Evolutionary conservation across 768 basidiomycete species (phyloP).

Genomic region (Pleurotus cornucopiae): DNA sequence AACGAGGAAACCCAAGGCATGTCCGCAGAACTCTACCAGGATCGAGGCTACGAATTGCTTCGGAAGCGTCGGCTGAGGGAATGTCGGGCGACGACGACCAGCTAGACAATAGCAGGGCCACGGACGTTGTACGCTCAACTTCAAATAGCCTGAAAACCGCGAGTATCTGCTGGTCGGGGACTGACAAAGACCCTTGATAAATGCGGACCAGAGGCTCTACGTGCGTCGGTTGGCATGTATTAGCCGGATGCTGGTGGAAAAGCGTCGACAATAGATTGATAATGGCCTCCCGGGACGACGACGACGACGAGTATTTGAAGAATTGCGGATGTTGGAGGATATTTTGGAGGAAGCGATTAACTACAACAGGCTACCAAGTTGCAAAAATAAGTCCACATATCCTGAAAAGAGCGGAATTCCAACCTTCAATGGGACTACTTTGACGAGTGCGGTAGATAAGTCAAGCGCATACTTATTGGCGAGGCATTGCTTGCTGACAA

Average conservation of each 20-base stretch:
- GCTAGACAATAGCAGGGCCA: slow-evolving; percentile 53
- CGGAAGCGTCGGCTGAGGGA: slow-evolving; percentile 45
- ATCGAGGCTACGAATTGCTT: slow-evolving; percentile 70
- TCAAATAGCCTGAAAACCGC: slow-evolving; percentile 81
- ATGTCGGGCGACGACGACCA: slow-evolving; percentile 57
- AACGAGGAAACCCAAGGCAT: slow-evolving; percentile 64
- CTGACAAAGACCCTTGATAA: slow-evolving; percentile 71
- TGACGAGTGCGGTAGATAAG: slow-evolving; percentile 38
- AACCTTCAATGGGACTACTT: slow-evolving; percentile 59
- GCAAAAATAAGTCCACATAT: slow-evolving; percentile 13
- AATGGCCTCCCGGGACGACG: slow-evolving; percentile 38
- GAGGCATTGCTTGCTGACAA: slow-evolving; percentile 60
- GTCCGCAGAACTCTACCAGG: slow-evolving; percentile 64
- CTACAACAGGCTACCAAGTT: slow-evolving; percentile 51
- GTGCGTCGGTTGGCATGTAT: slow-evolving; percentile 83
- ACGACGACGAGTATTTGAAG: slow-evolving; percentile 28
- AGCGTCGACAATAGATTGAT: slow-evolving; percentile 57
- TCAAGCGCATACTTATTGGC: slow-evolving; percentile 32
- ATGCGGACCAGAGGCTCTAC: slow-evolving; percentile 71
- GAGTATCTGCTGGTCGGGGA: slow-evolving; percentile 62
- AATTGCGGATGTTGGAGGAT: slow-evolving; percentile 70
- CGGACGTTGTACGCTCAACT: slow-evolving; percentile 57
- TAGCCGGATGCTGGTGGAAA: slow-evolving; percentile 73
- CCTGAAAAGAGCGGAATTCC: slow-evolving; percentile 10
- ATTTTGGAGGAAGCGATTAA: slow-evolving; percentile 74